Evolutionary conservation across 2,329 filamentous ascomycete species (phyloP).

Genomic region (Phaeoacremonium minimum): DNA sequence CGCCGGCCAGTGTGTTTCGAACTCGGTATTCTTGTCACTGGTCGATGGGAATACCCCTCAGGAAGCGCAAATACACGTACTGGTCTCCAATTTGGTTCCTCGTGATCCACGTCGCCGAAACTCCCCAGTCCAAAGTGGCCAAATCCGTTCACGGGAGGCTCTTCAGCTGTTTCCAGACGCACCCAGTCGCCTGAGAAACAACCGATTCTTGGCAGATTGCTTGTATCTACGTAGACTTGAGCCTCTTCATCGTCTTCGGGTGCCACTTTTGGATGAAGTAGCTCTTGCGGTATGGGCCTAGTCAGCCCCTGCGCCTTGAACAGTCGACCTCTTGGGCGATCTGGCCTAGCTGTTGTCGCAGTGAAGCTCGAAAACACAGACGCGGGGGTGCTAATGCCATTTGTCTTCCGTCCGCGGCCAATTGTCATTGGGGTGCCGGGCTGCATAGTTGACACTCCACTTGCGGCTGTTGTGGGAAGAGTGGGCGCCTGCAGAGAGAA

Average conservation of each 20-base stretch:
- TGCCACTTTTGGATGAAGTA: constrained; percentile 78
- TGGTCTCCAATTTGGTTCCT: constrained; percentile 68
- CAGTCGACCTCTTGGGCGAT: constrained; percentile 68
- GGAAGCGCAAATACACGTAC: constrained; percentile 87
- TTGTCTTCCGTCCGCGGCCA: constrained; percentile 59
- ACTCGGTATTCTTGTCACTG: constrained; percentile 56
- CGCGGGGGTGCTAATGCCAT: constrained; percentile 75
- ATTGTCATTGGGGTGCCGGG: constrained; percentile 76
- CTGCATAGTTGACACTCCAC: constrained; percentile 74
- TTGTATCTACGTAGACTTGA: constrained; percentile 85
- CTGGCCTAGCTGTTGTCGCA: constrained; percentile 72
- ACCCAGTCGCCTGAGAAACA: constrained; percentile 99
- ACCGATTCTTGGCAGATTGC: constrained; percentile 79
- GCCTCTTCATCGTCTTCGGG: constrained; percentile 81
- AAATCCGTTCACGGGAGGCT: constrained; percentile 64
- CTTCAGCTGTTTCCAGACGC: constrained; percentile 71
- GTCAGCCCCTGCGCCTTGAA: constrained; percentile 82
- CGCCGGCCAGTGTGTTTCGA: constrained; percentile 45
- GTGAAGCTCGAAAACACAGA: constrained; percentile 90
- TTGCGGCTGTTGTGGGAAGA: constrained; percentile 72
- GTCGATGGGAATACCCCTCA: constrained; percentile 62
- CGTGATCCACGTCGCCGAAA: constrained; percentile 59
- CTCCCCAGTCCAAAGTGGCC: constrained; percentile 65
- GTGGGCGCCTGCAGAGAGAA: constrained; percentile 82
- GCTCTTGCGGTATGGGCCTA: constrained; percentile 65